A percentile compares a stretch with the other conserved stretches of the same genome.
These are phyloP conservation scores for Umbelopsis sp. DNA, from an alignment of 371 early-diverging fungal species.

Conservation along the genomic window DNA sequence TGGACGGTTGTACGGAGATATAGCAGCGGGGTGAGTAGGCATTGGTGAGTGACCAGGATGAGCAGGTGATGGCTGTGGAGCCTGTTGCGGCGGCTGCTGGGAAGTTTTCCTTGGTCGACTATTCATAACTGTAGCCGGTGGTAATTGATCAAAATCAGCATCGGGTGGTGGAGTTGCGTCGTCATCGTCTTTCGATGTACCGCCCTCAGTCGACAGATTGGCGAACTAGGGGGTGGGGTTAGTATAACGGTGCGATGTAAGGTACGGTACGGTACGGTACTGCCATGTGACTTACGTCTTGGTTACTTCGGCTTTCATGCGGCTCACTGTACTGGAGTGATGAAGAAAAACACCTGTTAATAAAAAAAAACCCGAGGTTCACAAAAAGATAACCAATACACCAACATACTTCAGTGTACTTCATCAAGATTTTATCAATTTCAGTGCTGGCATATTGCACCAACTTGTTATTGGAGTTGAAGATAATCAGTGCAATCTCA, in stretches of 20 bases:
- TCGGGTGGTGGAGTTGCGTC: conserved; percentile 19
- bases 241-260: not conserved
- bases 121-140: not conserved
- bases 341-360: not conserved
- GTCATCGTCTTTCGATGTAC: conserved; percentile 21
- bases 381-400: not conserved
- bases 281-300: conserved; percentile 49
- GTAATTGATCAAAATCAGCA: conserved; percentile 14
- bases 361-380: not conserved
- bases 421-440: conserved; percentile 89
- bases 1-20: conserved; percentile 7
- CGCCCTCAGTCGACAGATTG: conserved; percentile 22
- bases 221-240: conserved; percentile 23
- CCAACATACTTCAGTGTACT: conserved; percentile 80
- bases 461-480: conserved; percentile 89
- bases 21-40: conserved; percentile 12
- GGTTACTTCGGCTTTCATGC: conserved; percentile 65
- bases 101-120: not conserved
- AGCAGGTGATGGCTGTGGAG: not conserved
- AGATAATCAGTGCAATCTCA: conserved; percentile 94
- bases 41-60: conserved; percentile 13
- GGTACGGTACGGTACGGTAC: not conserved
- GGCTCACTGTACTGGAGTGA: conserved; percentile 62
- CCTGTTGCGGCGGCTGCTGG: not conserved
- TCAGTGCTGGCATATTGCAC: conserved; percentile 91